Percentiles rank a stretch among this genome's conserved stretches.
These are phyloP conservation scores for Alternaria consortialis DNA, from an alignment of 2,329 filamentous ascomycete species.

Conservation along the genomic window DNA sequence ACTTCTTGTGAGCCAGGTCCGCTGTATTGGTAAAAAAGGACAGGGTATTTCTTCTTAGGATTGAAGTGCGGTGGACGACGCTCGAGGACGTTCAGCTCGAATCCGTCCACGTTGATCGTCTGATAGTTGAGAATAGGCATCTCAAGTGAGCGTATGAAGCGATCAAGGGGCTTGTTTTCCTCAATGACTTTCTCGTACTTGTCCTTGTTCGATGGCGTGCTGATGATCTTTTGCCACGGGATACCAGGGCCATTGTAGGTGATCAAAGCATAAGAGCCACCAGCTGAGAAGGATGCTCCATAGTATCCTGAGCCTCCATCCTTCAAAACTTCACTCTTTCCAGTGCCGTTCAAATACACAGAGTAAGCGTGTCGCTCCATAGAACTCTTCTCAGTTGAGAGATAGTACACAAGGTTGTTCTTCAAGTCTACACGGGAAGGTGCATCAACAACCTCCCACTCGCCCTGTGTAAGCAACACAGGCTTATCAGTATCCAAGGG, in stretches of 20 bases:
- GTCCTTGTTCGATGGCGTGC: conserved; percentile 74
- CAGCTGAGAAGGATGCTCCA: conserved; percentile 81
- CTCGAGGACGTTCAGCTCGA: conserved; percentile 78
- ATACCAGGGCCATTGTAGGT: conserved; percentile 84
- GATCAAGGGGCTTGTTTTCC: conserved; percentile 75
- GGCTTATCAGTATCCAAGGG: conserved; percentile 86
- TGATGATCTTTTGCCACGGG: conserved; percentile 90
- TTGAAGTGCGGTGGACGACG: conserved; percentile 90
- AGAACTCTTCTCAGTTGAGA: conserved; percentile 84
- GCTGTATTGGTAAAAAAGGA: conserved; percentile 94
- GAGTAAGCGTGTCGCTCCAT: conserved; percentile 93
- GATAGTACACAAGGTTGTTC: conserved; percentile 90
- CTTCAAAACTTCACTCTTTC: conserved; percentile 77
- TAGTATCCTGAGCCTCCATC: conserved; percentile 80
- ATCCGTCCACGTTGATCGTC: conserved; percentile 83
- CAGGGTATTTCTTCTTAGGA: conserved; percentile 83
- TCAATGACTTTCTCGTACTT: conserved; percentile 77
- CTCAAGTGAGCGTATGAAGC: conserved; percentile 77
- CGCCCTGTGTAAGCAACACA: conserved; percentile 82
- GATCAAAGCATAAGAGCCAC: conserved; percentile 83
- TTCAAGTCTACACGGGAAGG: conserved; percentile 85
- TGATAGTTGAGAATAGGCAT: conserved; percentile 84
- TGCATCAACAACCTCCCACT: conserved; percentile 90
- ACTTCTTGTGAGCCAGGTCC: conserved; percentile 94
- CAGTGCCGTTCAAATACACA: conserved; percentile 82